Conservation (phyloP, 2,329 filamentous ascomycete species). For the Gnomoniopsis sp. region DNA sequence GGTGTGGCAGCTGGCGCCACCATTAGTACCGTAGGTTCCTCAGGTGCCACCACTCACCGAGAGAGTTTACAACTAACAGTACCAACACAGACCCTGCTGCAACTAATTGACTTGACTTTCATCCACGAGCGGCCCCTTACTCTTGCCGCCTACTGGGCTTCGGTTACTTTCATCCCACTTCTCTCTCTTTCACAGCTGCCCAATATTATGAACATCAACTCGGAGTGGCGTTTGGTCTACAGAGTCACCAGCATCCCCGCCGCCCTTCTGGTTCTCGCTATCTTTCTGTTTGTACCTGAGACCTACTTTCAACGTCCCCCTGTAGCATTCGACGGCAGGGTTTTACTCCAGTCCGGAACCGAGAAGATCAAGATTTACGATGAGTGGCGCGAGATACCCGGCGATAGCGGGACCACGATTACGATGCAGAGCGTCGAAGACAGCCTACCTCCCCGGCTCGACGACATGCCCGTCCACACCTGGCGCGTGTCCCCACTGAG, state of each 20-base stretch:
- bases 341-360: conserved; percentile 33
- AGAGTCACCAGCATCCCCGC: conserved; percentile 26
- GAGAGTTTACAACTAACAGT: neutral
- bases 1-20: conserved; percentile 30
- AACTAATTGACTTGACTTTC: conserved; percentile 36
- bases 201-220: conserved; percentile 23
- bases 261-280: conserved; percentile 24
- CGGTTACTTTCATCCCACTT: conserved; percentile 25
- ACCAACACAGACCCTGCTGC: conserved; percentile 27
- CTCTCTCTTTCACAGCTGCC: conserved; percentile 26
- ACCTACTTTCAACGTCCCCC: conserved; percentile 38
- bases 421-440: conserved; percentile 9
- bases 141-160: conserved; percentile 32
- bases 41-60: conserved; percentile 2
- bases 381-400: conserved; percentile 26
- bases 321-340: conserved; percentile 37
- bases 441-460: conserved; percentile 5
- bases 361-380: conserved; percentile 36
- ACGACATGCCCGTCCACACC: conserved; percentile 1
- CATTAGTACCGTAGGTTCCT: conserved; percentile 26
- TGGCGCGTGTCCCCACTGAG: conserved; percentile 8
- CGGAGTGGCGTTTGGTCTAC: conserved; percentile 33
- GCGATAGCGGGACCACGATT: neutral
- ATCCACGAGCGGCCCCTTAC: conserved; percentile 33
- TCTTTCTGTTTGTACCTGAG: conserved; percentile 32